Conservation (phyloP, 2,329 filamentous ascomycete species). For the Curvularia sp. region DNA sequence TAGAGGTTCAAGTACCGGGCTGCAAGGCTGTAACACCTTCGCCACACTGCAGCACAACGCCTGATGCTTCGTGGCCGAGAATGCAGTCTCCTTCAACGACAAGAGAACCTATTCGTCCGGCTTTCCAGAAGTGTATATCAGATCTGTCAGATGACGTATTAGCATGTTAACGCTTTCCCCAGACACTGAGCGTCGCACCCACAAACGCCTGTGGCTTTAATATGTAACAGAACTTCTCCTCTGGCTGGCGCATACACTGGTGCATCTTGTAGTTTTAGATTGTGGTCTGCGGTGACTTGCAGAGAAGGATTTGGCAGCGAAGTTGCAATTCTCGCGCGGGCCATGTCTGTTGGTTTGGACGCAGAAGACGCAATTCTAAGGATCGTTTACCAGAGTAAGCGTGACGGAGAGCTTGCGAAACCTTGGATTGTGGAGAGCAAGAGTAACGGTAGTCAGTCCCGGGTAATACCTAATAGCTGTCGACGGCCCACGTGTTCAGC, state of each 20-base stretch:
- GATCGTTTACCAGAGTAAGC: constrained; percentile 11
- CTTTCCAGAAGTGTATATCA: constrained; percentile 74
- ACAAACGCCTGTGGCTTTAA: constrained; percentile 70
- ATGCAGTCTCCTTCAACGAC: constrained; percentile 70
- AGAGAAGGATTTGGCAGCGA: constrained; percentile 61
- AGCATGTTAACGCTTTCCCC: background rate
- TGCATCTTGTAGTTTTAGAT: constrained; percentile 63
- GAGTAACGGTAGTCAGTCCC: background rate
- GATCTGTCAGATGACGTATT: constrained; percentile 54
- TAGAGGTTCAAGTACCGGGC: constrained; percentile 44
- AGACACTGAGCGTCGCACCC: constrained; percentile 54
- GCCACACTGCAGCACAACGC: constrained; percentile 65
- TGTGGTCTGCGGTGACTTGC: constrained; percentile 67
- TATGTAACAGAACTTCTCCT: constrained; percentile 66
- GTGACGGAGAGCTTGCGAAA: background rate
- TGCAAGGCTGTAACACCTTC: constrained; percentile 62
- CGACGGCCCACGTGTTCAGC: constrained; percentile 3
- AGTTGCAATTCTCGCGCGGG: constrained; percentile 27
- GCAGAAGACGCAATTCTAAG: background rate
- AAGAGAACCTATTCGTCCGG: constrained; percentile 68
- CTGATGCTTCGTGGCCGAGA: constrained; percentile 70
- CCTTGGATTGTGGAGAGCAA: background rate
- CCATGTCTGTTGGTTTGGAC: constrained; percentile 22
- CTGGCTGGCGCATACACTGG: constrained; percentile 62
- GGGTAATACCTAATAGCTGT: background rate